Evolutionary conservation across 2,329 filamentous ascomycete genomes (phyloP).

Genomic region (Knoxdaviesia capensis): DNA sequence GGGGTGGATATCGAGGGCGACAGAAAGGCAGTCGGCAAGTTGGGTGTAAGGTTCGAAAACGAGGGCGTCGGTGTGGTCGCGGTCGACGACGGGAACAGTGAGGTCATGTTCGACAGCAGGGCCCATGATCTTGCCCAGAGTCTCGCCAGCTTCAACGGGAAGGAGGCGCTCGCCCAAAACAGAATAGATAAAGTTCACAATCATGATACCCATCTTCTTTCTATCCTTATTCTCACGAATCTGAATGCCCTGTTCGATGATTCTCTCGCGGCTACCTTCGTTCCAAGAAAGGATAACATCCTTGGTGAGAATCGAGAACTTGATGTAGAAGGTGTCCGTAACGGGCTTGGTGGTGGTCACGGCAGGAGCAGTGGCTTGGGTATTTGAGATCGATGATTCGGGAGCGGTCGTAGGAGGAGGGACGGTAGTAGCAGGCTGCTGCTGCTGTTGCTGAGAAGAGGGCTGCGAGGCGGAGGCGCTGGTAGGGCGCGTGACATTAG

Average conservation of each 20-base stretch:
- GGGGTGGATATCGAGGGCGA: conserved; percentile 54
- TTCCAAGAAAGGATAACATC: conserved; percentile 48
- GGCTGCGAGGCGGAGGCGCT: neutral
- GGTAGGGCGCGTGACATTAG: neutral
- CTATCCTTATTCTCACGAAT: conserved; percentile 48
- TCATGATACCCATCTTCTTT: conserved; percentile 48
- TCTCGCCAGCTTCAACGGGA: conserved; percentile 46
- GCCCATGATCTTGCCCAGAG: conserved; percentile 55
- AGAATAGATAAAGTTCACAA: conserved; percentile 69
- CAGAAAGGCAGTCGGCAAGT: conserved; percentile 68
- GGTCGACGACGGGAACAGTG: conserved; percentile 17
- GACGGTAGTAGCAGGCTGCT: neutral
- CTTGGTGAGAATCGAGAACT: conserved; percentile 53
- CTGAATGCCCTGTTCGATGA: conserved; percentile 44
- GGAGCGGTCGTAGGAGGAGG: conserved; percentile 5
- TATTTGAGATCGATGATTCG: neutral
- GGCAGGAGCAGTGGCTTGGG: conserved; percentile 13
- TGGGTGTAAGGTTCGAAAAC: conserved; percentile 44
- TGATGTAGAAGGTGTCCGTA: conserved; percentile 15
- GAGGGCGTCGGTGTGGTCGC: conserved; percentile 26
- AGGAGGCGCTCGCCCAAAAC: conserved; percentile 49
- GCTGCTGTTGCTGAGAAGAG: conserved; percentile 1
- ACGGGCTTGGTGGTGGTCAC: conserved; percentile 8
- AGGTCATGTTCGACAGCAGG: conserved; percentile 9
- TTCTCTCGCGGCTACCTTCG: conserved; percentile 40